Conservation (phyloP, 129 eudicot genomes). For the Heracleum sosnowskyi region DNA sequence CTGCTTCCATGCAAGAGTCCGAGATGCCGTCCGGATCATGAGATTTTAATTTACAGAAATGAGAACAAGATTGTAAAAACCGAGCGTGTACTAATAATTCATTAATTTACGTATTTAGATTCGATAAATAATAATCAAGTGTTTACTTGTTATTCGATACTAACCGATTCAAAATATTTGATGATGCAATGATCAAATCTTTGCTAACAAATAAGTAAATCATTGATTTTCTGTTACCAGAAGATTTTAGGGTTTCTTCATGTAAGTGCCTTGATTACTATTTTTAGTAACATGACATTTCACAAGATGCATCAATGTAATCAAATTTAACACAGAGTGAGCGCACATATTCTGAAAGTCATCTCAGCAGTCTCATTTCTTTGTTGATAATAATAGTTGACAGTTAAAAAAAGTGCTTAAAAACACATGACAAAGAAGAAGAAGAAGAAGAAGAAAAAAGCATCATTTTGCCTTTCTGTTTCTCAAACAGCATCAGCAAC, state of each 20-base stretch:
- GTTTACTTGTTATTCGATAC: too few species aligned
- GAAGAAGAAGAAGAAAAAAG: not conserved
- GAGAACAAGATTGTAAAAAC: too few species aligned
- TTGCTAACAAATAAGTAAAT: too few species aligned
- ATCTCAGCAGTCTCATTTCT: slow-evolving; percentile 8
- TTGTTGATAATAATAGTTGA: not conserved
- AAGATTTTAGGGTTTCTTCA: not conserved
- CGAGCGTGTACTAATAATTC: too few species aligned
- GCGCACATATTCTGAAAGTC: not conserved
- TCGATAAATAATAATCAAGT: too few species aligned
- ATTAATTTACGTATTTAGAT: too few species aligned
- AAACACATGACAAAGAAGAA: not conserved
- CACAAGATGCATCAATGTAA: not conserved
- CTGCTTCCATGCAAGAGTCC: not conserved
- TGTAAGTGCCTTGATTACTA: not conserved
- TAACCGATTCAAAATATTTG: too few species aligned
- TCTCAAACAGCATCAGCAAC: slow-evolving; percentile 14
- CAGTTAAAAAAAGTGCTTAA: not conserved
- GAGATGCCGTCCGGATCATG: too few species aligned
- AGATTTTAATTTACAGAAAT: too few species aligned
- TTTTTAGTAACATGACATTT: not conserved
- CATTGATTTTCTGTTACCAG: not conserved
- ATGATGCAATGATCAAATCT: too few species aligned
- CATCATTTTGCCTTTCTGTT: slow-evolving; percentile 8
- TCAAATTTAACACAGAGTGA: too few species aligned